Percentiles rank a stretch among this genome's conserved stretches.
phyloP scores from a whole-genome alignment of 2,329 filamentous ascomycete species.

The Penicillium polonicum region DNA sequence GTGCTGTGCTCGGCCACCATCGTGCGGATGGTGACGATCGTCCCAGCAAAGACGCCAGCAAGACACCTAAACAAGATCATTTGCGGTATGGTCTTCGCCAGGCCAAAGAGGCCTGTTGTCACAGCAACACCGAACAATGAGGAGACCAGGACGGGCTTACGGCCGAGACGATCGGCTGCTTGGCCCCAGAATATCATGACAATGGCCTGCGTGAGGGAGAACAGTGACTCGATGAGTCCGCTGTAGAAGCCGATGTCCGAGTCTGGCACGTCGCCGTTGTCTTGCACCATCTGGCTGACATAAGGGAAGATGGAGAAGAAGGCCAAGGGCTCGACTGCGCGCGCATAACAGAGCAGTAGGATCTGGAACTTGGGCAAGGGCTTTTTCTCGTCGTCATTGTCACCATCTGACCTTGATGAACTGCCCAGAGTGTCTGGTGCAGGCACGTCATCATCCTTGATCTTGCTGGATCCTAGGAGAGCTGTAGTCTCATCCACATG shows the following conservation, averaged over 20 bases:
- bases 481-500: conserved; percentile 18
- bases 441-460: background rate
- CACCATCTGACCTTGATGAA: background rate
- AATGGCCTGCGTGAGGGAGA: conserved; percentile 72
- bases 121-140: conserved; percentile 64
- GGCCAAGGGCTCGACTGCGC: conserved; percentile 72
- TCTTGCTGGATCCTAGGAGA: conserved; percentile 11
- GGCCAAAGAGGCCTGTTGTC: conserved; percentile 65
- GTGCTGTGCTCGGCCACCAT: conserved; percentile 76
- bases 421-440: background rate
- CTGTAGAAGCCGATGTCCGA: conserved; percentile 77
- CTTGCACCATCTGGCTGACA: conserved; percentile 72
- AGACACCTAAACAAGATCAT: conserved; percentile 72
- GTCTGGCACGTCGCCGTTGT: conserved; percentile 60
- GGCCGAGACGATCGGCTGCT: conserved; percentile 65
- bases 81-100: conserved; percentile 65
- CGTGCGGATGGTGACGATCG: conserved; percentile 70
- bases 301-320: conserved; percentile 83
- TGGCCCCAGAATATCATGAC: conserved; percentile 74
- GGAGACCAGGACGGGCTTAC: conserved; percentile 69
- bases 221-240: conserved; percentile 69
- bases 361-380: conserved; percentile 66
- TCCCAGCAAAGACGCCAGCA: conserved; percentile 72
- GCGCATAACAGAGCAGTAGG: conserved; percentile 68
- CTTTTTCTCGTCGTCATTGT: conserved; percentile 41